phyloP scores from a whole-genome alignment of 1,284 basidiomycete species.

The Sparassis latifolia region DNA sequence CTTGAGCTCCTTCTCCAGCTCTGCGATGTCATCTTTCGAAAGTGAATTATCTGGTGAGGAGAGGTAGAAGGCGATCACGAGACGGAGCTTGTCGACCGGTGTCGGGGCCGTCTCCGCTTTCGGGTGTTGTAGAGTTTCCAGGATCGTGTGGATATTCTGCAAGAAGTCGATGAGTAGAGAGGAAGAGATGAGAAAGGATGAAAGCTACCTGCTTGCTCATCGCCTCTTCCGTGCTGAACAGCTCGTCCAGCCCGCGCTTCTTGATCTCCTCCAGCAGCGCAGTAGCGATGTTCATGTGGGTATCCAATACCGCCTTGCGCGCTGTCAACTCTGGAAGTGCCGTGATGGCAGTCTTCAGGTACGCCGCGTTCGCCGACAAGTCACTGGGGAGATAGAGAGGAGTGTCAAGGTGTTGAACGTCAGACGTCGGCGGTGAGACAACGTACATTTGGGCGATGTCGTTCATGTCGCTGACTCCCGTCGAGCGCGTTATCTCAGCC shows the following conservation, averaged over 20 bases:
- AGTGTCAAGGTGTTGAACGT: neutral
- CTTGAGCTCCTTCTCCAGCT: slow-evolving; percentile 84
- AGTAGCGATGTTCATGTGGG: slow-evolving; percentile 99
- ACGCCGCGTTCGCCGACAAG: slow-evolving; percentile 89
- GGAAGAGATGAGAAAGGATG: neutral
- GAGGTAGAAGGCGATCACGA: slow-evolving; percentile 92
- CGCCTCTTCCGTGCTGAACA: slow-evolving; percentile 94
- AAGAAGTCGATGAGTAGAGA: slow-evolving; percentile 1
- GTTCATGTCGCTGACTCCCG: slow-evolving; percentile 93
- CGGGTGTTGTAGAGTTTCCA: slow-evolving; percentile 74
- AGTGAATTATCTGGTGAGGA: slow-evolving; percentile 78
- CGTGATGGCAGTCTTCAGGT: slow-evolving; percentile 97
- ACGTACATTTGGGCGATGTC: slow-evolving; percentile 86
- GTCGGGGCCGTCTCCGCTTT: slow-evolving; percentile 64
- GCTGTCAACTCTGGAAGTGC: slow-evolving; percentile 97
- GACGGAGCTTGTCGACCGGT: slow-evolving; percentile 83
- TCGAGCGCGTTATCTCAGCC: slow-evolving; percentile 93
- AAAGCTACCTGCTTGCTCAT: slow-evolving; percentile 70
- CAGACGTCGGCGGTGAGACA: neutral
- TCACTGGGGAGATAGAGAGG: slow-evolving; percentile 46
- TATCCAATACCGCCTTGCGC: slow-evolving; percentile 92
- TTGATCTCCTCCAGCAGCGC: slow-evolving; percentile 95
- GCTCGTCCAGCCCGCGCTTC: slow-evolving; percentile 88
- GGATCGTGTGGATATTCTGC: slow-evolving; percentile 72
- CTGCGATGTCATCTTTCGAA: slow-evolving; percentile 80